phyloP scores from a whole-genome alignment of 257 asterid species.

The Plantago major region DNA sequence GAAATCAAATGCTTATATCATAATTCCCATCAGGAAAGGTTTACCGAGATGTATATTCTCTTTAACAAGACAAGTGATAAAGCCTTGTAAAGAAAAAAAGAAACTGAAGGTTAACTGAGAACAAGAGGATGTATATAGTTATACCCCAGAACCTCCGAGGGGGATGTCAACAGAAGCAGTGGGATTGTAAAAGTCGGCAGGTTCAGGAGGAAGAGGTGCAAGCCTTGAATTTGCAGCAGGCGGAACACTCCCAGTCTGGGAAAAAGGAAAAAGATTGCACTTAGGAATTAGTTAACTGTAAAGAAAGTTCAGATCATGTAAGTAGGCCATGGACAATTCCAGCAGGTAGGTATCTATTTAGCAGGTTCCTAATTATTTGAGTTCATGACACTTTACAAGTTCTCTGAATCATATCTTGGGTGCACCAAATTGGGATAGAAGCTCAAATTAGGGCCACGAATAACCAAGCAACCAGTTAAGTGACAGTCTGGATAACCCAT shows the following conservation, averaged over 20 bases:
- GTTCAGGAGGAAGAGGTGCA: constrained; percentile 94
- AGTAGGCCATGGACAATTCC: background rate
- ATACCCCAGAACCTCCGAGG: constrained; percentile 68
- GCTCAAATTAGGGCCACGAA: no score
- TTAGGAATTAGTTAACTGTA: background rate
- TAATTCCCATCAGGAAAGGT: no score
- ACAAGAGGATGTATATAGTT: constrained; percentile 15
- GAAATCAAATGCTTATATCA: no score
- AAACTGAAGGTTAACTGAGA: constrained; percentile 12
- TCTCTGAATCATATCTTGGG: no score
- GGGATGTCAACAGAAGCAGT: constrained; percentile 83
- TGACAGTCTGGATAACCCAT: background rate
- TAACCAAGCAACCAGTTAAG: background rate
- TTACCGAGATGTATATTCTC: background rate
- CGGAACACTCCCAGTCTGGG: constrained; percentile 75
- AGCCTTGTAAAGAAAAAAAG: constrained; percentile 4
- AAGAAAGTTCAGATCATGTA: background rate
- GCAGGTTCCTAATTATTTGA: background rate
- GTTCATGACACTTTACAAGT: no score
- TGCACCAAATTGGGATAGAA: no score
- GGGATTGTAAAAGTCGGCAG: constrained; percentile 87
- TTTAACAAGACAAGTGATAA: constrained; percentile 4
- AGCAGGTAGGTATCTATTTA: background rate
- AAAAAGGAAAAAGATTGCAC: constrained; percentile 8
- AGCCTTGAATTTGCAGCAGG: constrained; percentile 86